These are phyloP conservation scores for Wickerhamiella siamensis DNA, from an alignment of 805 yeast species.

Conservation along the genomic window DNA sequence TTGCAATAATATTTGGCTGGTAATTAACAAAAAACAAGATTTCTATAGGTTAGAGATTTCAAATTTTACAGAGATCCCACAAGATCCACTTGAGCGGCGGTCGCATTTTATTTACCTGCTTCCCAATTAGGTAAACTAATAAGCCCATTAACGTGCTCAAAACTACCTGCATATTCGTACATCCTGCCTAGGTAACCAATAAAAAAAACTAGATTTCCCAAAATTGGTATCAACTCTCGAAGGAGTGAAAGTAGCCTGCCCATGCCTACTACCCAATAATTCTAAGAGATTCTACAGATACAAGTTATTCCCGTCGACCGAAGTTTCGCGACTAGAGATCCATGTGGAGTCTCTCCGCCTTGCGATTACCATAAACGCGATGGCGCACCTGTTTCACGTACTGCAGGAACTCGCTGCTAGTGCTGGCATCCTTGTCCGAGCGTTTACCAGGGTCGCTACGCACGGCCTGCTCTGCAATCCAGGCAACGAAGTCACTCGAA, in stretches of 20 bases:
- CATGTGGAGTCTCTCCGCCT: slow-evolving; percentile 8
- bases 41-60: no score
- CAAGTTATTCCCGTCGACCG: no score
- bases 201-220: neutral
- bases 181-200: no score
- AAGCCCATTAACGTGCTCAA: neutral
- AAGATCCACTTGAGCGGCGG: no score
- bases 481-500: slow-evolving; percentile 38
- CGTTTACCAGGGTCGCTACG: neutral
- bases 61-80: no score
- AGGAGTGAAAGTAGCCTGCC: neutral
- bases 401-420: neutral
- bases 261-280: no score
- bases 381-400: slow-evolving; percentile 6
- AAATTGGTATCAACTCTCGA: neutral
- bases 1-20: no score
- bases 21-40: no score
- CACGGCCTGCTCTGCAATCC: slow-evolving; percentile 40
- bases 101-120: slow-evolving; percentile 1
- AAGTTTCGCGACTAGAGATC: no score
- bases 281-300: no score
- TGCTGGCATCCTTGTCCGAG: neutral
- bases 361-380: slow-evolving; percentile 9
- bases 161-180: no score
- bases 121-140: slow-evolving; percentile 2